Evolutionary conservation across 192 early-diverging fungal genomes (phyloP), one percentile per base, ranked within the genome.

Genomic region (Phycomyces blakesleeanus): DNA sequence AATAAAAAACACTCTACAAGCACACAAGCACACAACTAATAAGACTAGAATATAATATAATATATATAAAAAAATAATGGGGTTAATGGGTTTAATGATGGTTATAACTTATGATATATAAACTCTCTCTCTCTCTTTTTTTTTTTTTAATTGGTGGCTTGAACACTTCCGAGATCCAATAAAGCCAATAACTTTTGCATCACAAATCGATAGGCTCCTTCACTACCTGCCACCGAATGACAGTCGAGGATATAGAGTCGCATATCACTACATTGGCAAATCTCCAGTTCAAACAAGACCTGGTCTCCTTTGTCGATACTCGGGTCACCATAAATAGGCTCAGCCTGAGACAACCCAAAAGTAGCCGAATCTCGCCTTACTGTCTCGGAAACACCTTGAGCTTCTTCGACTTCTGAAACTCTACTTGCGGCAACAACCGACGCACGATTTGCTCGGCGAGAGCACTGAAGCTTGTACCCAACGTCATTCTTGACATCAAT

Each of bases 241-340:
- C 89, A 71, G 59, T 87, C 84, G 38, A 91, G 86, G 34, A 85
- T 87, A 51, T 87, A 89, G 22, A 91, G 67, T 21, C 82, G 82
- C 29, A 97, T 65, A 65, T 95, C 93, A 78, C 91, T 91, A 72
- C 95, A 89, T 66, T 83, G 82, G 70, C 93, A 92, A 34, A 97
- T 71, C 79, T 94, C 92, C 27, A 97, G 83, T 4, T 84, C 79
- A 74, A 95, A 86, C 47, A 85, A 83, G 22, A 97, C 82, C 74
- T 94, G 92, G 29, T 89, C 90, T 26, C 87, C 84, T 2, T 68
- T 71, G 49, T 85, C 83, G 39, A 78, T 61, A 3, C 69, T 34
- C 34, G 74, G 67, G 22, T 83, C 79, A 0, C 83, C 83, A 22
- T 85, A 85, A 7, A 85, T 55, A 11, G 81, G 63, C 34, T 61